phyloP scores from a whole-genome alignment of 2,329 filamentous ascomycete genomes.

The Aspergillus sp. region DNA sequence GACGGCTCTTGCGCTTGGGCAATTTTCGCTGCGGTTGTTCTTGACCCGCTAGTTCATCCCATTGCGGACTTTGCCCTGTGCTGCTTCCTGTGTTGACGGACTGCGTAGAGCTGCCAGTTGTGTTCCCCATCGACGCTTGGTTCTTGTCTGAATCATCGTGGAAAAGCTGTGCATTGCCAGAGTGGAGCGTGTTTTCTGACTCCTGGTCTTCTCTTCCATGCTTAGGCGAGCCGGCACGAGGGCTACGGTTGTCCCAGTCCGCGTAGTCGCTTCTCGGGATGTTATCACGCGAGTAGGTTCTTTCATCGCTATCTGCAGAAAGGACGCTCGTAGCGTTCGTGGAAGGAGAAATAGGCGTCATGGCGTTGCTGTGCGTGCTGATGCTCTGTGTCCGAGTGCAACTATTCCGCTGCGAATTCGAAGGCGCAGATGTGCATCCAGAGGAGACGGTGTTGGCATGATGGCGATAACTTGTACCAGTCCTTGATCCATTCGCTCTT shows the following conservation, averaged over 20 bases:
- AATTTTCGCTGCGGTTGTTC: conserved; percentile 25
- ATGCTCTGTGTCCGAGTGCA: conserved; percentile 42
- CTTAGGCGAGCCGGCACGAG: conserved; percentile 33
- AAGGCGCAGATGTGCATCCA: conserved; percentile 32
- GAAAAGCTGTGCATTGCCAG: conserved; percentile 26
- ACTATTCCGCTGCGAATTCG: conserved; percentile 37
- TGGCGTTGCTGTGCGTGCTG: conserved; percentile 44
- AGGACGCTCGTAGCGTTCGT: conserved; percentile 48
- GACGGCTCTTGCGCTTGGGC: conserved; percentile 38
- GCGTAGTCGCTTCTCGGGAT: conserved; percentile 30
- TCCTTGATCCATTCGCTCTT: conserved; percentile 30
- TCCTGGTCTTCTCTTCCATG: conserved; percentile 14
- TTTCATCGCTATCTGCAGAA: conserved; percentile 44
- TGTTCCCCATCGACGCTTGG: conserved; percentile 16
- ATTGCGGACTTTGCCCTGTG: conserved; percentile 19
- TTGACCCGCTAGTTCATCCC: conserved; percentile 22
- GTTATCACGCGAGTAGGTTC: conserved; percentile 26
- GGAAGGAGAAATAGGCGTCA: conserved; percentile 42
- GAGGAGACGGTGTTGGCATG: conserved; percentile 37
- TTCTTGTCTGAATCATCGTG: conserved; percentile 26
- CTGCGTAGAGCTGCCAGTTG: conserved; percentile 27
- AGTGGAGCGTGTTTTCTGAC: conserved; percentile 20
- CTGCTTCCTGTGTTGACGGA: conserved; percentile 30
- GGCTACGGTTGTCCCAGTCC: conserved; percentile 29
- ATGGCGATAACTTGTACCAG: conserved; percentile 26